phyloP scores from a whole-genome alignment of 495 filamentous ascomycete species.

The Hypoxylon lienhwacheense region DNA sequence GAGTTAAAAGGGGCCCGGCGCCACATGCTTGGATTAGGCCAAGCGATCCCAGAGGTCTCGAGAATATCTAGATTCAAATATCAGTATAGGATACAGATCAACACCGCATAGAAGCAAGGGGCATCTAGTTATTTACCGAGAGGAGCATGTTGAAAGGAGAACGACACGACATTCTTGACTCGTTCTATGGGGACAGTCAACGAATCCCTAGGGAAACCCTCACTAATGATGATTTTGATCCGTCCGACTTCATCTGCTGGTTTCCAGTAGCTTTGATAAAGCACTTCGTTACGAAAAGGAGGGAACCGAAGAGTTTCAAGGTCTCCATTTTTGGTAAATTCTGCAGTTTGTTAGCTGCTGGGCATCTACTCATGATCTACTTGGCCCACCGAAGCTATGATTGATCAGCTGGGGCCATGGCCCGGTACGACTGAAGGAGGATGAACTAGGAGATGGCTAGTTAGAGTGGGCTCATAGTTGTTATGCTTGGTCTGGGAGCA shows the following conservation, averaged over 20 bases:
- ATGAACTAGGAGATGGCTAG: slow-evolving; percentile 46
- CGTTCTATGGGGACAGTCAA: slow-evolving; percentile 62
- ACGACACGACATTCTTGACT: slow-evolving; percentile 71
- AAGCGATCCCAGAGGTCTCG: slow-evolving; percentile 77
- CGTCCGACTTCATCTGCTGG: slow-evolving; percentile 70
- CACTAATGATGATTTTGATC: slow-evolving; percentile 76
- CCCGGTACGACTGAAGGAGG: slow-evolving; percentile 56
- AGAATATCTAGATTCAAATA: slow-evolving; percentile 57
- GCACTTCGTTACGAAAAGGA: slow-evolving; percentile 68
- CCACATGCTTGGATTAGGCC: slow-evolving; percentile 80
- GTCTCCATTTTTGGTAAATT: slow-evolving; percentile 64
- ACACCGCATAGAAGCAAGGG: slow-evolving; percentile 4
- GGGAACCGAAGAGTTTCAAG: slow-evolving; percentile 71
- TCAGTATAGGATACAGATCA: slow-evolving; percentile 31
- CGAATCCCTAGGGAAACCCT: slow-evolving; percentile 64
- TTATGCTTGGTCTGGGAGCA: slow-evolving; percentile 31
- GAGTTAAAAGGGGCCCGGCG: slow-evolving; percentile 47
- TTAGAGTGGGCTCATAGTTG: not conserved
- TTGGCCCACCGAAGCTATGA: slow-evolving; percentile 50
- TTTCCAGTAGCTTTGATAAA: slow-evolving; percentile 72
- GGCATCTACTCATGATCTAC: not conserved
- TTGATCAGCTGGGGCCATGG: slow-evolving; percentile 62
- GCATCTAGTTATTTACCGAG: slow-evolving; percentile 55
- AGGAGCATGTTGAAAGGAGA: slow-evolving; percentile 88
- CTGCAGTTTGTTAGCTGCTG: slow-evolving; percentile 39